Percentiles rank a stretch among this genome's conserved stretches.
These are phyloP conservation scores for Chlamydomonas applanata DNA, from an alignment of 139 green algal genomes.

Conservation along the genomic window DNA sequence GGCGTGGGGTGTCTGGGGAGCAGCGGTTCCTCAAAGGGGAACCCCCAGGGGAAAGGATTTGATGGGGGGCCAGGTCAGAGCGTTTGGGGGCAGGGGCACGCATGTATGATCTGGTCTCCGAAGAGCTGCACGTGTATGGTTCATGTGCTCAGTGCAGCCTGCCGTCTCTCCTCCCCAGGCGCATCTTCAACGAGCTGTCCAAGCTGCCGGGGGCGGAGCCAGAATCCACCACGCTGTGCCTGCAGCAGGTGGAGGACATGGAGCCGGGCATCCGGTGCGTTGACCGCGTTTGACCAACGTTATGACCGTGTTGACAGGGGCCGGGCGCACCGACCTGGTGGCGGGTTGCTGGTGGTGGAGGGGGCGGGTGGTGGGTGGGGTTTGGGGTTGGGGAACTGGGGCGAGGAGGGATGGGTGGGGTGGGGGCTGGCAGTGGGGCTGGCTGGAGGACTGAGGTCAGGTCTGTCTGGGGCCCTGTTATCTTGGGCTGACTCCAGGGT, in stretches of 20 bases:
- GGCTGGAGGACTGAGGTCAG: no score
- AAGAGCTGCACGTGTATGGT: no score
- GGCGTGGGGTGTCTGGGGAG: neutral
- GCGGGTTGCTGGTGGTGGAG: neutral
- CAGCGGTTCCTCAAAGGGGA: no score
- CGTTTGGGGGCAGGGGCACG: no score
- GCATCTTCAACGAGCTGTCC: slow-evolving; percentile 74
- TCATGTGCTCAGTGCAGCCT: neutral
- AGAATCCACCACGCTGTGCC: slow-evolving; percentile 68
- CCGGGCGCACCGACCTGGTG: no score
- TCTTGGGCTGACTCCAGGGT: no score
- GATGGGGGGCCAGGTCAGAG: no score
- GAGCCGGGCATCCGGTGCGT: slow-evolving; percentile 64
- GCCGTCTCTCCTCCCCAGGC: slow-evolving; percentile 44
- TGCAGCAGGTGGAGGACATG: slow-evolving; percentile 82
- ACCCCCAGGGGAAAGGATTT: no score
- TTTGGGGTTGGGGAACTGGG: neutral
- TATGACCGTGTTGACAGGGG: no score
- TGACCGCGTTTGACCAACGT: neutral
- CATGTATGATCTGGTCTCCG: no score
- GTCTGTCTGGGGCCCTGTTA: no score
- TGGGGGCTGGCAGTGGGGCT: no score
- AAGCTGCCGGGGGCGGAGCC: slow-evolving; percentile 60
- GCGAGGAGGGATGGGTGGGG: neutral
- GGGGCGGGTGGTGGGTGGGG: neutral